Percentiles rank a stretch among this genome's conserved stretches.
Evolutionary conservation across 2,329 filamentous ascomycete genomes (phyloP).

Genomic region (Neonectria magnoliae): DNA sequence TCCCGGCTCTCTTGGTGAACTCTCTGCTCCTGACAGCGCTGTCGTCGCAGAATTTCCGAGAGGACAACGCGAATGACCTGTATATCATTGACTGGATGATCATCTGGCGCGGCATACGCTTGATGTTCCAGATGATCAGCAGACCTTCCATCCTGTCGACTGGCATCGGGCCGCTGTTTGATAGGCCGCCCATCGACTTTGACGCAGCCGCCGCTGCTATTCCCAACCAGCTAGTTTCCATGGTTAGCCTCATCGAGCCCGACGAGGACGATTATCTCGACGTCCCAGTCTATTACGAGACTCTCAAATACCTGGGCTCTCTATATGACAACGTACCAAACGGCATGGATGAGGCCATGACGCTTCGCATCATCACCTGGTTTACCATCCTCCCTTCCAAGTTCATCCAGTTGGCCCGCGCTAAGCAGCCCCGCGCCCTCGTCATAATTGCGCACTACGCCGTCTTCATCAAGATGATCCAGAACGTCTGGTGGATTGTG

Average conservation of each 20-base stretch:
- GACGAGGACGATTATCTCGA: conserved; percentile 54
- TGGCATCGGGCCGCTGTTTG: conserved; percentile 59
- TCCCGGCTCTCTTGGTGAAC: conserved; percentile 59
- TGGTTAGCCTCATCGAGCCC: conserved; percentile 57
- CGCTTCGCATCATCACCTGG: conserved; percentile 62
- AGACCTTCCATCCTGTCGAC: conserved; percentile 45
- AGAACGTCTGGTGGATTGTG: conserved; percentile 60
- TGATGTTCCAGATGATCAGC: conserved; percentile 54
- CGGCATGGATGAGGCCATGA: conserved; percentile 56
- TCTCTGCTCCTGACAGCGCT: conserved; percentile 62
- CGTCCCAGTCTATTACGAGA: conserved; percentile 54
- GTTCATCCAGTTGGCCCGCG: conserved; percentile 56
- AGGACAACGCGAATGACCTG: conserved; percentile 54
- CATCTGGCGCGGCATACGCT: conserved; percentile 62
- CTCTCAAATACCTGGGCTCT: conserved; percentile 60
- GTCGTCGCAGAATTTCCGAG: conserved; percentile 61
- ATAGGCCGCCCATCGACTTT: conserved; percentile 58
- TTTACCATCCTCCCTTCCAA: conserved; percentile 58
- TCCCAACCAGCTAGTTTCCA: conserved; percentile 58
- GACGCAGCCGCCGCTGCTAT: conserved; percentile 53
- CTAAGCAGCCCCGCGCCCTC: conserved; percentile 56
- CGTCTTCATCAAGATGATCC: conserved; percentile 57
- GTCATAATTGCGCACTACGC: conserved; percentile 64
- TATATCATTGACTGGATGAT: conserved; percentile 66
- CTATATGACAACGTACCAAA: conserved; percentile 58